These are phyloP conservation scores for Rhizopus delemar DNA, from an alignment of 371 early-diverging fungal genomes.

Conservation along the genomic window DNA sequence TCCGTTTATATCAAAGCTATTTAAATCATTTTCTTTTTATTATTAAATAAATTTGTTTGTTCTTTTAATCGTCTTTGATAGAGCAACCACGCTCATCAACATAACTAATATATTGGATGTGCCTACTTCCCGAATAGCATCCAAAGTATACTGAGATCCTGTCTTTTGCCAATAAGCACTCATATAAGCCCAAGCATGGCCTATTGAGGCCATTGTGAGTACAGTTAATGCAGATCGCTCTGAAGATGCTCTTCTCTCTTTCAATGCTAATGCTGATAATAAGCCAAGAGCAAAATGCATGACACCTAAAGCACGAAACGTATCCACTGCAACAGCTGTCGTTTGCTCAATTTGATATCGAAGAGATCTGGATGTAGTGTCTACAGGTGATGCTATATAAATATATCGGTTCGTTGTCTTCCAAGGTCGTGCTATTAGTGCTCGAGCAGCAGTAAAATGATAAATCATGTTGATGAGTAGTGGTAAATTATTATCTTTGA, in stretches of 20 bases:
- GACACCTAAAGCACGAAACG: conserved; percentile 35
- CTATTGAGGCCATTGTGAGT: conserved; percentile 34
- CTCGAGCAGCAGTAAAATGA: conserved; percentile 37
- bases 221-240: conserved; percentile 42
- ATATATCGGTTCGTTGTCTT: conserved; percentile 23
- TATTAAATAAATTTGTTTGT: conserved; percentile 32
- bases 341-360: conserved; percentile 19
- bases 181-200: conserved; percentile 37
- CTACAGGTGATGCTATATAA: conserved; percentile 9
- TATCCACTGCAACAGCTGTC: conserved; percentile 27
- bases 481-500: conserved; percentile 47
- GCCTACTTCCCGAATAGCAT: conserved; percentile 36
- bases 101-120: conserved; percentile 27
- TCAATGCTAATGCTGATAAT: conserved; percentile 33
- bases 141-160: conserved; percentile 26
- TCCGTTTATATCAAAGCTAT: neutral
- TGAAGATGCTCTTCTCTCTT: conserved; percentile 35
- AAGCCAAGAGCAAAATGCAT: conserved; percentile 41
- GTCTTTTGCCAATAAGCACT: conserved; percentile 26
- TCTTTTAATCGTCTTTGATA: conserved; percentile 36
- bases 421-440: conserved; percentile 24
- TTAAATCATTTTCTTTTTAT: neutral
- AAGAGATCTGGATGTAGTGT: conserved; percentile 6
- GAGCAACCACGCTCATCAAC: conserved; percentile 31
- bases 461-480: conserved; percentile 38